phyloP scores from a whole-genome alignment of 495 filamentous ascomycete genomes.

The Collariella sp. region DNA sequence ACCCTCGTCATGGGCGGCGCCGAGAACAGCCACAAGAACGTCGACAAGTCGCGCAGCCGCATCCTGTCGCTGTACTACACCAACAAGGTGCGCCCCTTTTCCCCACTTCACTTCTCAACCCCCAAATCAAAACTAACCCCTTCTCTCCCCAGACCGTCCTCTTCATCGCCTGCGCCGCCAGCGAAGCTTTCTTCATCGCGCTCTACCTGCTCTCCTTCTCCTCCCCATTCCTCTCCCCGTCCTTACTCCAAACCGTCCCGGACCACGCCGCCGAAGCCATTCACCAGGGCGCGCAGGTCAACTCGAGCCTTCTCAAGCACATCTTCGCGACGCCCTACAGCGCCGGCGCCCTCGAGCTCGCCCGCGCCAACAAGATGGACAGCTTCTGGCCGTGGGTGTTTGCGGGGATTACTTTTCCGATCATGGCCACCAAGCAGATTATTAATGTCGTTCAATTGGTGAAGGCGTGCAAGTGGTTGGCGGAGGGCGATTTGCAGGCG shows the following conservation, averaged over 20 bases:
- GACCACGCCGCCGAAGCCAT: conserved; percentile 42
- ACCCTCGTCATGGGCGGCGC: conserved; percentile 73
- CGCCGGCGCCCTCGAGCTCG: conserved; percentile 83
- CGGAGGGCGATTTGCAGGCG: conserved; percentile 67
- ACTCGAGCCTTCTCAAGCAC: conserved; percentile 51
- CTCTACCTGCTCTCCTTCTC: conserved; percentile 97
- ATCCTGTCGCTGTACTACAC: conserved; percentile 92
- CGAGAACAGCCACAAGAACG: conserved; percentile 83
- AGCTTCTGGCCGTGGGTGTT: conserved; percentile 79
- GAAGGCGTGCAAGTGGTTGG: conserved; percentile 87
- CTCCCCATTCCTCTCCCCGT: conserved; percentile 73
- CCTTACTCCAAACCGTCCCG: conserved; percentile 52
- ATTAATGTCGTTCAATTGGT: conserved; percentile 92
- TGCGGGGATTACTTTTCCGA: conserved; percentile 66
- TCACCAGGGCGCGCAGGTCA: conserved; percentile 57
- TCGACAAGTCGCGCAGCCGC: conserved; percentile 68
- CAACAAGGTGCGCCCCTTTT: conserved; percentile 61
- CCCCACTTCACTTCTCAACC: neutral
- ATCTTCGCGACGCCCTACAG: conserved; percentile 79
- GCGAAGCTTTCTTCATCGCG: conserved; percentile 95
- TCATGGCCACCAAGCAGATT: conserved; percentile 86
- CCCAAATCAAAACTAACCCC: neutral
- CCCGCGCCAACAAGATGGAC: conserved; percentile 89
- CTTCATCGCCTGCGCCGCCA: conserved; percentile 81
- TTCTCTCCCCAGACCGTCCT: conserved; percentile 60